phyloP scores from a whole-genome alignment of 2,329 filamentous ascomycete species.

The Aspergillus spinulosporus region DNA sequence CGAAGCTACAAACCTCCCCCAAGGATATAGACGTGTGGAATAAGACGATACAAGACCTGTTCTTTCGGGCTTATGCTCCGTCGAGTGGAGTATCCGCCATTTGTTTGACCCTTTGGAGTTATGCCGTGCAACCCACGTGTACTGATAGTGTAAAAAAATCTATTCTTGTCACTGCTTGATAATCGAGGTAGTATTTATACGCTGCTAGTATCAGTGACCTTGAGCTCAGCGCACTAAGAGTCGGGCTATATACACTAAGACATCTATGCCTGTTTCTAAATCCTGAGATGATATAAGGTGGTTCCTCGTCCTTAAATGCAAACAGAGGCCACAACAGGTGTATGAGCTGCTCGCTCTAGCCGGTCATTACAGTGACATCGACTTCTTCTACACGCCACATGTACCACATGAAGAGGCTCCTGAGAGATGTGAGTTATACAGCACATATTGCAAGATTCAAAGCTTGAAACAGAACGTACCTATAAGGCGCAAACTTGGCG shows the following conservation, averaged over 20 bases:
- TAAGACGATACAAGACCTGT: conserved; percentile 25
- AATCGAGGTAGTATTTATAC: no score
- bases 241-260: not conserved
- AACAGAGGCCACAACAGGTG: no score
- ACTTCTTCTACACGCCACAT: conserved; percentile 89
- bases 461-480: conserved; percentile 47
- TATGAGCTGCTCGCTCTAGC: no score
- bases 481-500: conserved; percentile 78
- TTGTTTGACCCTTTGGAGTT: conserved; percentile 28
- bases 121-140: conserved; percentile 32
- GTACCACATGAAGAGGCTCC: conserved; percentile 96
- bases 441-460: not conserved
- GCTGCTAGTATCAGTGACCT: no score
- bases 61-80: conserved; percentile 22
- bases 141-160: conserved; percentile 45
- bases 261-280: not conserved
- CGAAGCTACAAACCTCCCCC: conserved; percentile 21
- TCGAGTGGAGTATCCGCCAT: conserved; percentile 26
- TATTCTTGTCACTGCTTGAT: conserved; percentile 30
- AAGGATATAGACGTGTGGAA: conserved; percentile 22
- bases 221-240: not conserved
- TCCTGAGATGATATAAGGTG: no score
- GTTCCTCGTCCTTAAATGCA: no score
- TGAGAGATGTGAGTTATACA: conserved; percentile 33
- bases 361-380: conserved; percentile 59